These are phyloP conservation scores for Imleria badia DNA, from an alignment of 768 basidiomycete species.

Conservation along the genomic window DNA sequence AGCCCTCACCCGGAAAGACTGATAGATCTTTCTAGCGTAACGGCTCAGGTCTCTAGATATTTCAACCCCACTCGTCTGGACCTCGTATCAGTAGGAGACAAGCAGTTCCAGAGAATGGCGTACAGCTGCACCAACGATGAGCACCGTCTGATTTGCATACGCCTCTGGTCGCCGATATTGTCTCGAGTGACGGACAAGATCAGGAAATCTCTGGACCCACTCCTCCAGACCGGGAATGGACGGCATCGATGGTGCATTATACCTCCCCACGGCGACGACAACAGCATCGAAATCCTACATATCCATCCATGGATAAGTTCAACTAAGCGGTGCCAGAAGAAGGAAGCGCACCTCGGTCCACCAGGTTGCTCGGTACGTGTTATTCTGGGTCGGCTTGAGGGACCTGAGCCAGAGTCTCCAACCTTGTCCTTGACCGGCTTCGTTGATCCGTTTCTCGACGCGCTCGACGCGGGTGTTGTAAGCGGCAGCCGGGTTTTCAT, in stretches of 20 bases:
- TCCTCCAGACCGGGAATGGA: constrained; percentile 12
- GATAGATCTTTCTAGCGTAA: constrained; percentile 2
- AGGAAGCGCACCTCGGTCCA: constrained; percentile 15
- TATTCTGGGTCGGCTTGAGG: constrained; percentile 4
- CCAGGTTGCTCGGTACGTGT: constrained; percentile 33
- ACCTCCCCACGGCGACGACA: constrained; percentile 11
- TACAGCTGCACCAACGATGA: constrained; percentile 37
- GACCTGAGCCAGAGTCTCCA: constrained; percentile 7
- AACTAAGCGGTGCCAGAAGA: background rate
- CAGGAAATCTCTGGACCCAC: constrained; percentile 31
- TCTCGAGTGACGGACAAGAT: constrained; percentile 38
- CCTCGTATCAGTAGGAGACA: background rate
- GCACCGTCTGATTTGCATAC: constrained; percentile 37
- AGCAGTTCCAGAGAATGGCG: background rate
- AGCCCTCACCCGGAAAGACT: constrained; percentile 6
- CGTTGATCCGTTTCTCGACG: constrained; percentile 37
- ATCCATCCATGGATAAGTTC: background rate
- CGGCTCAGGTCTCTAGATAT: constrained; percentile 12
- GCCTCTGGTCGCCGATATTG: constrained; percentile 42
- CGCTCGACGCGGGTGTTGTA: constrained; percentile 50
- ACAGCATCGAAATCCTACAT: constrained; percentile 19
- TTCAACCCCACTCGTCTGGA: constrained; percentile 1
- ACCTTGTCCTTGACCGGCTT: constrained; percentile 2
- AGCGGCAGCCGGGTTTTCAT: constrained; percentile 36
- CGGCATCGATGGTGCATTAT: constrained; percentile 14